Percentiles rank a stretch among this genome's conserved stretches.
These are phyloP conservation scores for Backusella psychrophila DNA, from an alignment of 192 early-diverging fungal genomes.

Conservation along the genomic window DNA sequence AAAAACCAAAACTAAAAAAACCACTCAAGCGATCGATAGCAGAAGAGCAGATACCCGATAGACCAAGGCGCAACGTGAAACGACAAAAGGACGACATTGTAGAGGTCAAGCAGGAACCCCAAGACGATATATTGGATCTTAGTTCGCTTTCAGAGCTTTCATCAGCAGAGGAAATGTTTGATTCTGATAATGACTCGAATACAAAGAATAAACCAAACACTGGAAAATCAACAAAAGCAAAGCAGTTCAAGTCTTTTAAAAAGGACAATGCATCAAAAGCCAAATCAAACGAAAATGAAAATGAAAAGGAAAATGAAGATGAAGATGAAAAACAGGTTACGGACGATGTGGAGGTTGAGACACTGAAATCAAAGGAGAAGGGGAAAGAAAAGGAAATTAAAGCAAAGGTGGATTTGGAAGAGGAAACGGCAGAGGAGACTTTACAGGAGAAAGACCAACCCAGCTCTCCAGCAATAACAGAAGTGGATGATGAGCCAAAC, in stretches of 20 bases:
- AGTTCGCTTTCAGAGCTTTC: slow-evolving; percentile 28
- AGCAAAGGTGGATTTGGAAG: background rate
- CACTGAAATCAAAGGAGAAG: background rate
- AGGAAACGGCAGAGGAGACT: background rate
- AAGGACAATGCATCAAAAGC: background rate
- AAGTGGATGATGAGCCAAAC: background rate
- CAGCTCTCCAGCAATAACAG: background rate
- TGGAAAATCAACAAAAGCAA: background rate
- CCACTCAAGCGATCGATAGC: slow-evolving; percentile 16
- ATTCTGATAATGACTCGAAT: background rate
- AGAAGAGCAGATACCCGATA: background rate
- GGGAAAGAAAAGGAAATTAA: background rate
- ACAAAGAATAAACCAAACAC: background rate
- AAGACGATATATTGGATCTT: slow-evolving; percentile 8
- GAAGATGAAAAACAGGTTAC: background rate
- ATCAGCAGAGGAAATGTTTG: slow-evolving; percentile 5
- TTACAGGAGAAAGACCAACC: background rate
- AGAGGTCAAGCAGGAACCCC: slow-evolving; percentile 2
- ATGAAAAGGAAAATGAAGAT: background rate
- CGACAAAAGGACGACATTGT: background rate
- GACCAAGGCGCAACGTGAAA: background rate
- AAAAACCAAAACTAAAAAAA: slow-evolving; percentile 21
- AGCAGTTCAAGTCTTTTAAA: background rate
- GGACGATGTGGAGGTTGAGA: background rate
- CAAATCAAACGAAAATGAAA: background rate